phyloP scores from a whole-genome alignment of 1,139 yeast species.

The Yamadazyma sp. region DNA sequence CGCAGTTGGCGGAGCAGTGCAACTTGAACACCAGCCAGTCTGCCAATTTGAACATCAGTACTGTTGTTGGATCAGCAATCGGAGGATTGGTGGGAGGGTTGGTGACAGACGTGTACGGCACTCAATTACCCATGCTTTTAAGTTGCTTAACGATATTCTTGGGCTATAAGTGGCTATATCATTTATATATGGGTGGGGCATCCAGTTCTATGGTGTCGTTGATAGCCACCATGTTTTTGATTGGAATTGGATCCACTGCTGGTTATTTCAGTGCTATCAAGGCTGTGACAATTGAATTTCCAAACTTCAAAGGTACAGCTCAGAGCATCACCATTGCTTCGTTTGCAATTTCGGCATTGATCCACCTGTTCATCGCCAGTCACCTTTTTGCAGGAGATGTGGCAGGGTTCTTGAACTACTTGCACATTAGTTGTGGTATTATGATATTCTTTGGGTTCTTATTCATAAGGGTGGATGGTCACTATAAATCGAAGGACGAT shows the following conservation, averaged over 20 bases:
- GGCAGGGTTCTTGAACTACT: conserved; percentile 23
- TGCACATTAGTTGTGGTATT: conserved; percentile 24
- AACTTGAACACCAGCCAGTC: conserved; percentile 27
- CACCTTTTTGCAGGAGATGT: conserved; percentile 23
- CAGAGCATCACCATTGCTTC: conserved; percentile 39
- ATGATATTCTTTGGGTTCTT: conserved; percentile 30
- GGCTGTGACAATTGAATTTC: conserved; percentile 35
- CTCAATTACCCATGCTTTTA: conserved; percentile 32
- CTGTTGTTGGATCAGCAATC: conserved; percentile 32
- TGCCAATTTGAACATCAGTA: conserved; percentile 31
- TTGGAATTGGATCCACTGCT: conserved; percentile 34
- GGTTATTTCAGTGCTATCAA: conserved; percentile 37
- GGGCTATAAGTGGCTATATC: conserved; percentile 31
- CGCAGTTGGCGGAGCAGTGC: conserved; percentile 33
- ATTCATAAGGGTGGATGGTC: conserved; percentile 32
- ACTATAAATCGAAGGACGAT: conserved; percentile 18
- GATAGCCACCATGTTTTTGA: conserved; percentile 29
- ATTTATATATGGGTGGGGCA: conserved; percentile 20
- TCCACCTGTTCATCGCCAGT: conserved; percentile 26
- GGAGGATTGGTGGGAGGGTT: conserved; percentile 35
- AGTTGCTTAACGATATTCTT: conserved; percentile 23
- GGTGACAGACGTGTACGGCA: conserved; percentile 33
- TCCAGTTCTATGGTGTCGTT: conserved; percentile 18
- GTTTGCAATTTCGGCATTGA: conserved; percentile 36
- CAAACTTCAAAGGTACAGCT: conserved; percentile 32